Conservation (phyloP, 345 rosid species). For the Salix koriyanagi region DNA sequence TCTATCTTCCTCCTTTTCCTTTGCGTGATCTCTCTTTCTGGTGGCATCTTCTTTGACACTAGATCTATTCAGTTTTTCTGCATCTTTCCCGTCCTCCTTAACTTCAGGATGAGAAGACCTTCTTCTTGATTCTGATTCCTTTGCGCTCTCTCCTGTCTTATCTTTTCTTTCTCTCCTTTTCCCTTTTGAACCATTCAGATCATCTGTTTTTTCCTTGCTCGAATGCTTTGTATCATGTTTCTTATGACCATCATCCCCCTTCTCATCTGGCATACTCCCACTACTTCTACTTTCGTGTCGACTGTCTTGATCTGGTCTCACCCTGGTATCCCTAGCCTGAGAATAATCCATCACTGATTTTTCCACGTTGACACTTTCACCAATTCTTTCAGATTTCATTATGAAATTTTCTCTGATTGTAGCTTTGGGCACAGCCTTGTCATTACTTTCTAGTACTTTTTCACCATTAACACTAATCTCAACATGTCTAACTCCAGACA, state of each 20-base stretch:
- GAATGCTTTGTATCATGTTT: constrained; percentile 41
- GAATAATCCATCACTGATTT: constrained; percentile 26
- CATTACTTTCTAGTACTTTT: constrained; percentile 14
- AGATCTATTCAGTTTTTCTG: constrained; percentile 45
- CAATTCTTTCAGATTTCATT: constrained; percentile 20
- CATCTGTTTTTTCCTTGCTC: constrained; percentile 49
- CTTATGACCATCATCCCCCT: constrained; percentile 34
- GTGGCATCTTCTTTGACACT: constrained; percentile 45
- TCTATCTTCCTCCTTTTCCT: constrained; percentile 49
- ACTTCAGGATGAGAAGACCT: constrained; percentile 35
- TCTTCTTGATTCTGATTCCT: constrained; percentile 51
- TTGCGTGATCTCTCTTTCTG: constrained; percentile 44
- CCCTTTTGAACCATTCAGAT: constrained; percentile 46
- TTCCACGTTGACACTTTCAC: constrained; percentile 22
- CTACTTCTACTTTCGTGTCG: constrained; percentile 39
- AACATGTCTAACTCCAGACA: constrained; percentile 15
- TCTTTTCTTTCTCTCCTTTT: constrained; percentile 36
- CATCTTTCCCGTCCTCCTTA: constrained; percentile 53
- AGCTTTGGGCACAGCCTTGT: constrained; percentile 28
- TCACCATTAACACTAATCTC: constrained; percentile 26
- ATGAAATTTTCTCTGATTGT: constrained; percentile 1
- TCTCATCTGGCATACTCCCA: constrained; percentile 28
- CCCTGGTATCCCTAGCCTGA: constrained; percentile 34
- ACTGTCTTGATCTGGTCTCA: constrained; percentile 35
- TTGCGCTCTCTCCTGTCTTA: constrained; percentile 43